Conservation (phyloP, 192 early-diverging fungal genomes). For the Lunasporangiospora selenospora region DNA sequence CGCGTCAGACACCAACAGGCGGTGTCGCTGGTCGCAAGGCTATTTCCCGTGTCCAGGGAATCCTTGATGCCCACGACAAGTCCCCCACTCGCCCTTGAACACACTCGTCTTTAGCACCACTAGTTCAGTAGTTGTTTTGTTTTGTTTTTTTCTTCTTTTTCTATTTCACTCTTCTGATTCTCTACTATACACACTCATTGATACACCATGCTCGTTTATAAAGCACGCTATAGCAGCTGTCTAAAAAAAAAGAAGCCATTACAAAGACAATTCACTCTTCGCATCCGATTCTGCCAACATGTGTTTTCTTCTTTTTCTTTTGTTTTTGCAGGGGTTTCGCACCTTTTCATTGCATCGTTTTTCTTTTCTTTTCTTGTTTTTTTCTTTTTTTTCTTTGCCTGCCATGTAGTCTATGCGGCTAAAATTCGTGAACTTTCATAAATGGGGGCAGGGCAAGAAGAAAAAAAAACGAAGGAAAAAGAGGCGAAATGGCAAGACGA, state of each 20-base stretch:
- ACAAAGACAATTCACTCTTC: not conserved
- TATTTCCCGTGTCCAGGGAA: constrained; percentile 29
- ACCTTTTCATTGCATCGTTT: not conserved
- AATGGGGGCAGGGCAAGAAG: no score
- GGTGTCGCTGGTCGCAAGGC: constrained; percentile 11
- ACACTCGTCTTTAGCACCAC: not conserved
- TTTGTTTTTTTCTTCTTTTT: no score
- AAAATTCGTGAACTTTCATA: no score
- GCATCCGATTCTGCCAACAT: not conserved
- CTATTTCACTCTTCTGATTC: no score
- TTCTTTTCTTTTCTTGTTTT: not conserved
- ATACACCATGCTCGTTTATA: not conserved
- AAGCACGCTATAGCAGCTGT: not conserved
- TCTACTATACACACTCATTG: not conserved
- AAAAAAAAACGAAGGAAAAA: not conserved
- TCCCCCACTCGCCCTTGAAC: constrained; percentile 10
- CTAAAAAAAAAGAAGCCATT: not conserved
- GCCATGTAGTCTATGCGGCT: no score
- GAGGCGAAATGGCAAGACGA: not conserved
- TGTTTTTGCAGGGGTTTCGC: not conserved
- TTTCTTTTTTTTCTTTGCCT: no score
- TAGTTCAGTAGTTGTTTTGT: no score
- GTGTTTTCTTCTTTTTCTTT: not conserved
- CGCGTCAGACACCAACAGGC: constrained; percentile 1
- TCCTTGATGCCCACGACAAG: constrained; percentile 34